Conservation (phyloP, 768 basidiomycete species). For the Tephrocybe sp. region DNA sequence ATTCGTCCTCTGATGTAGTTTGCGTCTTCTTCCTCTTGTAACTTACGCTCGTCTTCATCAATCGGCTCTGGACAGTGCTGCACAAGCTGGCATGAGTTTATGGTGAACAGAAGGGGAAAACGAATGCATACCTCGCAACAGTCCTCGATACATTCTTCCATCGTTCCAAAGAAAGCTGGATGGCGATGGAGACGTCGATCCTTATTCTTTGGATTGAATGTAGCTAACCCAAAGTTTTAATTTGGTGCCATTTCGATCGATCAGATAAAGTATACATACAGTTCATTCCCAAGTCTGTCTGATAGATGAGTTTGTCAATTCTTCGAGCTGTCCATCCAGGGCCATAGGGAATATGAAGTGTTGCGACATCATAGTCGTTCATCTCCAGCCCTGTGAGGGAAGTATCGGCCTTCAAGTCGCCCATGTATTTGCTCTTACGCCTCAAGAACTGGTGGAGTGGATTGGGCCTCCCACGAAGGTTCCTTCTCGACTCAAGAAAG, state of each 20-base stretch:
- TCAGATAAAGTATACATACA: slow-evolving; percentile 30
- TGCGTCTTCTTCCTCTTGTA: slow-evolving; percentile 55
- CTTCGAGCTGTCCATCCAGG: slow-evolving; percentile 57
- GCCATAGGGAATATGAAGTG: slow-evolving; percentile 61
- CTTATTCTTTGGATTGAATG: slow-evolving; percentile 66
- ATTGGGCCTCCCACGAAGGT: slow-evolving; percentile 49
- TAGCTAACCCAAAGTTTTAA: slow-evolving; percentile 33
- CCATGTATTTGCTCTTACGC: slow-evolving; percentile 45
- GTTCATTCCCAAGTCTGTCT: slow-evolving; percentile 62
- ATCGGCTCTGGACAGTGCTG: slow-evolving; percentile 57
- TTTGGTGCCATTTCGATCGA: background rate
- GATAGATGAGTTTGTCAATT: slow-evolving; percentile 57
- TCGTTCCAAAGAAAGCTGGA: slow-evolving; percentile 61
- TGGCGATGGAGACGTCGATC: slow-evolving; percentile 60
- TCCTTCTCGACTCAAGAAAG: slow-evolving; percentile 49
- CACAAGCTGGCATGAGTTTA: background rate
- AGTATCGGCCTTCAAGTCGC: slow-evolving; percentile 50
- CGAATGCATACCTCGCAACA: slow-evolving; percentile 52
- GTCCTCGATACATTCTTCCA: slow-evolving; percentile 57
- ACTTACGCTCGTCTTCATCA: slow-evolving; percentile 52
- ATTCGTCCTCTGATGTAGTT: slow-evolving; percentile 54
- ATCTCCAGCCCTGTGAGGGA: slow-evolving; percentile 47
- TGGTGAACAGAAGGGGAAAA: background rate
- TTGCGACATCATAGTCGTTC: slow-evolving; percentile 57
- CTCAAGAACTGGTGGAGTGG: slow-evolving; percentile 25